Conservation (phyloP, 768 basidiomycete species). For the Steccherinum ochraceum region DNA sequence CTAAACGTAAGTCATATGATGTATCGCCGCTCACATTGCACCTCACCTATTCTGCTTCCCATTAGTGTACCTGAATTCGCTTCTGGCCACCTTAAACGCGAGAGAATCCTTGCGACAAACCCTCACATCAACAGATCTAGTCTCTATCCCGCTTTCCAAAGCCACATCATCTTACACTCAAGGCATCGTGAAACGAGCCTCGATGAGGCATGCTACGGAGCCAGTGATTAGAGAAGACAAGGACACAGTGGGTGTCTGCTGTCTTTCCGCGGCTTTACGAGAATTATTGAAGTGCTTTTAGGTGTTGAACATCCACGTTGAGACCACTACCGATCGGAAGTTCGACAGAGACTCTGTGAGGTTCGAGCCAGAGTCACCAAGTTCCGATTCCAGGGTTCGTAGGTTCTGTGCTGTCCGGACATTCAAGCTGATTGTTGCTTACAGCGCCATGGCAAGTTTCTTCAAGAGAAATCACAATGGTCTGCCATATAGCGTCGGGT, state of each 20-base stretch:
- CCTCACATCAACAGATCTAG: background rate
- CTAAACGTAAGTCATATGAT: constrained; percentile 17
- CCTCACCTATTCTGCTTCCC: no score
- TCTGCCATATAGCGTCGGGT: no score
- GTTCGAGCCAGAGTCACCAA: background rate
- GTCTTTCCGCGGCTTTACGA: no score
- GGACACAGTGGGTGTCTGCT: background rate
- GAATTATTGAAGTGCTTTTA: no score
- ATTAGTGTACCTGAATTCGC: constrained; percentile 10
- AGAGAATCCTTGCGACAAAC: constrained; percentile 4
- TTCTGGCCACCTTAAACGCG: constrained; percentile 13
- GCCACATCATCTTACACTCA: background rate
- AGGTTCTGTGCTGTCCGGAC: background rate
- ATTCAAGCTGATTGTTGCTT: no score
- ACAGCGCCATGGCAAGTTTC: no score
- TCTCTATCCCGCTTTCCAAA: background rate
- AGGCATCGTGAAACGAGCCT: background rate
- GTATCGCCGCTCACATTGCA: no score
- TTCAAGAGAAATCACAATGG: no score
- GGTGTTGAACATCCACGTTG: background rate
- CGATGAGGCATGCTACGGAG: background rate
- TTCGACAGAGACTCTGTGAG: background rate
- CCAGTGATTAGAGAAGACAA: background rate
- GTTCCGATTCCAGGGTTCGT: background rate
- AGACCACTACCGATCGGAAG: background rate